These are phyloP conservation scores for Globisporangium okanoganense DNA, from an alignment of 352 stramenopile genomes.

Conservation along the genomic window DNA sequence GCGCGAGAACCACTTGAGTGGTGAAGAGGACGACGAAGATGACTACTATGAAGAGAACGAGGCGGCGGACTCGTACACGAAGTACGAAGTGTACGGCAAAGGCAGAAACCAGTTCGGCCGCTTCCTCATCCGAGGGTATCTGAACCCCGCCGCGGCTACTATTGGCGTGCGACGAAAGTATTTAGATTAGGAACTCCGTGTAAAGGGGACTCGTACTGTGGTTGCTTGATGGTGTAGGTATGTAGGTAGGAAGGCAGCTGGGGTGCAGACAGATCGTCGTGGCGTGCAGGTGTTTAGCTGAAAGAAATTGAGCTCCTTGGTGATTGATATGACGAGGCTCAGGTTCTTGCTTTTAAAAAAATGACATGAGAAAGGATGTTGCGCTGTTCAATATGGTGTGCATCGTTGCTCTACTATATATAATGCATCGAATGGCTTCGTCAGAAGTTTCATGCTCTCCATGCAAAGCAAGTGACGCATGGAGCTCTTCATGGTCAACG, in stretches of 20 bases:
- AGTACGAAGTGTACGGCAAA: conserved; percentile 62
- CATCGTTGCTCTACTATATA: background rate
- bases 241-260: background rate
- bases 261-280: too few species aligned
- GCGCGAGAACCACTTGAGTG: conserved; percentile 14
- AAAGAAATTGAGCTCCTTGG: background rate
- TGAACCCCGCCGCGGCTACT: conserved; percentile 36
- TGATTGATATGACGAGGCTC: background rate
- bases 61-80: conserved; percentile 17
- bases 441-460: too few species aligned
- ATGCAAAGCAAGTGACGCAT: background rate
- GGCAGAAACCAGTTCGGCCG: conserved; percentile 59
- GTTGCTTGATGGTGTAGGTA: background rate
- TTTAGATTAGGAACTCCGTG: conserved; percentile 26
- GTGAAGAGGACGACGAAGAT: conserved; percentile 22
- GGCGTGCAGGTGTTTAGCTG: background rate
- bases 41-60: conserved; percentile 22
- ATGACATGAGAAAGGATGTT: background rate
- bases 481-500: background rate
- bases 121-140: conserved; percentile 70
- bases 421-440: too few species aligned
- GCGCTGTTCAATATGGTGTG: background rate
- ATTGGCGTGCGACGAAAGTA: conserved; percentile 59
- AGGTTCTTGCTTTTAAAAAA: background rate
- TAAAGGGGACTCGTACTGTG: background rate